phyloP scores from a whole-genome alignment of 352 stramenopile species.

The Globisporangium polare region DNA sequence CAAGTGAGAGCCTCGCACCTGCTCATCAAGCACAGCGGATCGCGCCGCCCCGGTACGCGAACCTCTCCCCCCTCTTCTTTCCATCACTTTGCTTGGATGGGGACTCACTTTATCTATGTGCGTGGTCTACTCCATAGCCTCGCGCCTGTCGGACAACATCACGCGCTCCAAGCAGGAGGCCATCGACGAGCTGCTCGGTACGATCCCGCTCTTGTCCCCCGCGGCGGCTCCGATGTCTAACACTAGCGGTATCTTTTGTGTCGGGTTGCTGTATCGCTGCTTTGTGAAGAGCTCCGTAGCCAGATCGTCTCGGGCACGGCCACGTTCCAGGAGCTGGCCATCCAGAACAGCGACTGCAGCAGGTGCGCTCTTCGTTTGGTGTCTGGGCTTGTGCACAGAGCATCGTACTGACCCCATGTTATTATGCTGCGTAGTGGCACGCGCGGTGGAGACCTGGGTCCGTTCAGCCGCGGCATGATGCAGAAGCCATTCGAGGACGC shows the following conservation, averaged over 20 bases:
- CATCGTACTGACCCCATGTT: not conserved
- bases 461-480: constrained; percentile 87
- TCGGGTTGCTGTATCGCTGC: not conserved
- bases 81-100: not conserved
- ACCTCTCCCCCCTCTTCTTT: not conserved
- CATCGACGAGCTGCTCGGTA: constrained; percentile 75
- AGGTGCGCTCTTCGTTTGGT: constrained; percentile 19
- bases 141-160: constrained; percentile 89
- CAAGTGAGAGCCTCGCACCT: constrained; percentile 89
- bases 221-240: too few species aligned
- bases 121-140: constrained; percentile 29
- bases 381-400: not conserved
- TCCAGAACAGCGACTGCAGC: constrained; percentile 84
- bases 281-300: constrained; percentile 45
- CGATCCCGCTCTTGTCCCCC: not conserved
- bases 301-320: constrained; percentile 82
- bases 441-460: constrained; percentile 88
- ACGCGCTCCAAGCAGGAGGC: constrained; percentile 90
- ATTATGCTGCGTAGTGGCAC: constrained; percentile 33
- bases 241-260: not conserved
- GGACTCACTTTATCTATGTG: not conserved
- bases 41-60: constrained; percentile 61
- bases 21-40: constrained; percentile 94
- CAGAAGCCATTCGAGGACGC: constrained; percentile 92
- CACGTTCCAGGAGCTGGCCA: constrained; percentile 71